Evolutionary conservation across 306 rosid genomes (phyloP), one percentile per base, ranked within the genome.

Genomic region (Cucurbita argyrosperma): DNA sequence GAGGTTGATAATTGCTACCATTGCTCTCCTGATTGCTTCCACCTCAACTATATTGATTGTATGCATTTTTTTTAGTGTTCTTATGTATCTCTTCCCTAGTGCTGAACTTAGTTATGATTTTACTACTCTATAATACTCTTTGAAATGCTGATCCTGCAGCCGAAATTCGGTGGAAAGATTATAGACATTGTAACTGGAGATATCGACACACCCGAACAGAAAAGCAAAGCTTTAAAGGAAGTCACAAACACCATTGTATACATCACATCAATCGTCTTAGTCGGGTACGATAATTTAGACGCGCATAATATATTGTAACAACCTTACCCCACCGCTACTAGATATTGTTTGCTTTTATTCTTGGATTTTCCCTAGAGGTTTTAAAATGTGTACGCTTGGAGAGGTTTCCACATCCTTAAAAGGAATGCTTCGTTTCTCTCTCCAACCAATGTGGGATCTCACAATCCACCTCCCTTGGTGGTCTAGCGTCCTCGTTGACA

Each of bases 151-250:
- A 49, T 83, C 55, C 59, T 79, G 71, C 78, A 88, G 93, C 93
- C 88, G 76, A 88, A 84, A 82, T 88, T 84, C 76, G 90, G 93
- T 65, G 96, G 96, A 74, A 79, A 79, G 80, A 87, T 89, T 77
- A 85, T 89, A 76, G 96, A 89, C 83, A 89, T 89, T 76, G 96
- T 89, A 51, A 87, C 96, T 0, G 79, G 87, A 77, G 82, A 89
- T 76, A 72, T 85, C 3, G 56, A 57, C 67, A 80, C 91, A 52
- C 84, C 83, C 1, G 87, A 82, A 79, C 80, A 79, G 81, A 89
- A 76, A 84, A 85, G 82, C 49, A 51, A 59, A 64, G 90, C 94
- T 73, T 68, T 84, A 74, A 40, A 80, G 59, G 93, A 90, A 75
- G 96, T 90, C 76, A 84, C 78, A 70, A 79, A 7, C 82, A 90